Conservation (phyloP, 2,329 filamentous ascomycete species). For the Ophiocordyceps camponoti-floridani region DNA sequence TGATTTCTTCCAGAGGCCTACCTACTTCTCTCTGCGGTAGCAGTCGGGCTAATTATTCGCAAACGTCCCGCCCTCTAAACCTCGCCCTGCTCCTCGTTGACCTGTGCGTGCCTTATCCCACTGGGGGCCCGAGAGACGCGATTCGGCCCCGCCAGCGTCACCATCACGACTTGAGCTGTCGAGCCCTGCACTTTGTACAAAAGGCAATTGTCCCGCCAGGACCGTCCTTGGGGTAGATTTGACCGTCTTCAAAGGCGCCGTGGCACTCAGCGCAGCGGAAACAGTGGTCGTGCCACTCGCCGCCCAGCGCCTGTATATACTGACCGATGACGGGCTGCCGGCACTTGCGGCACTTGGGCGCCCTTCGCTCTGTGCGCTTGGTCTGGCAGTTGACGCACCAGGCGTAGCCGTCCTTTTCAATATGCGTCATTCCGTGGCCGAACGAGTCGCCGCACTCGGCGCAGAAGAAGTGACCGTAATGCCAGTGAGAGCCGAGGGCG, state of each 20-base stretch:
- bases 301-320: slow-evolving; percentile 74
- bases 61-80: too few relatives aligned
- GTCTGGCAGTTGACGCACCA: slow-evolving; percentile 94
- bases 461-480: slow-evolving; percentile 96
- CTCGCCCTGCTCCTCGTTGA: too few relatives aligned
- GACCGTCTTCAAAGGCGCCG: slow-evolving; percentile 44
- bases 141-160: not conserved
- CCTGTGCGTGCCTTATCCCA: too few relatives aligned
- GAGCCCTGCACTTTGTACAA: slow-evolving; percentile 42
- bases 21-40: too few relatives aligned
- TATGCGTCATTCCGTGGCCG: slow-evolving; percentile 47
- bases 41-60: too few relatives aligned
- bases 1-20: not conserved
- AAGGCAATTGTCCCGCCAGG: slow-evolving; percentile 32
- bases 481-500: slow-evolving; percentile 89
- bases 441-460: slow-evolving; percentile 97
- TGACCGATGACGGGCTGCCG: slow-evolving; percentile 71
- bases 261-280: slow-evolving; percentile 59
- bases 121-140: too few relatives aligned
- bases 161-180: slow-evolving; percentile 35
- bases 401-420: slow-evolving; percentile 94
- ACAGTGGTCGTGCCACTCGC: slow-evolving; percentile 86
- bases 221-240: slow-evolving; percentile 42
- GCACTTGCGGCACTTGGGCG: slow-evolving; percentile 77
- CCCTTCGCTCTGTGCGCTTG: slow-evolving; percentile 72